Evolutionary conservation across 1,284 basidiomycete genomes (phyloP).

Genomic region (Tylopilus orsonianus): DNA sequence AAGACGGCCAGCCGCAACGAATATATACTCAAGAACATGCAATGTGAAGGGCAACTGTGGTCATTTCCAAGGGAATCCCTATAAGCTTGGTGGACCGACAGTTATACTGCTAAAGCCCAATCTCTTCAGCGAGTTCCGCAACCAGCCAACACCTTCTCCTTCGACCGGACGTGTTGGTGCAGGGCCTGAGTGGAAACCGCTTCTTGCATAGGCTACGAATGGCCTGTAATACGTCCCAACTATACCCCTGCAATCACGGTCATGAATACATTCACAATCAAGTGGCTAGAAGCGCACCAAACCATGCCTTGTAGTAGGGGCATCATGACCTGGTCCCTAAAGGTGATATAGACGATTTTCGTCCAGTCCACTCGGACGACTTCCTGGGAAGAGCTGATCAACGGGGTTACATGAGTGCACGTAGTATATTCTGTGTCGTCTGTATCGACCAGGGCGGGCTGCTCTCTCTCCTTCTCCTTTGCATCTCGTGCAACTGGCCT

Average conservation of each 20-base stretch:
- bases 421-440: conserved; percentile 19
- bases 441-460: conserved; percentile 11
- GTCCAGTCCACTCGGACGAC: conserved; percentile 57
- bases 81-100: conserved; percentile 29
- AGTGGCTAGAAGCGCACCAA: conserved; percentile 44
- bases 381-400: conserved; percentile 29
- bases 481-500: conserved; percentile 24
- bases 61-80: conserved; percentile 3
- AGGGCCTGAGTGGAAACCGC: conserved; percentile 19
- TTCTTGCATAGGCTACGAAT: conserved; percentile 30
- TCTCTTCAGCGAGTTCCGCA: conserved; percentile 41
- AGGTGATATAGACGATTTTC: conserved; percentile 59
- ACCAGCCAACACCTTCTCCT: conserved; percentile 45
- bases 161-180: conserved; percentile 31
- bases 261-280: conserved; percentile 1
- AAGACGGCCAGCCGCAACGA: not conserved
- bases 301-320: conserved; percentile 70
- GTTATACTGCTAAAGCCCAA: conserved; percentile 35
- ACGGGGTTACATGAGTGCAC: conserved; percentile 22
- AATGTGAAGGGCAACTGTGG: too few relatives aligned
- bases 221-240: conserved; percentile 36
- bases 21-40: not conserved
- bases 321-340: conserved; percentile 65
- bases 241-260: conserved; percentile 32
- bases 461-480: conserved; percentile 34